phyloP scores from a whole-genome alignment of 1,139 yeast species.

The Candida mesenterica region DNA sequence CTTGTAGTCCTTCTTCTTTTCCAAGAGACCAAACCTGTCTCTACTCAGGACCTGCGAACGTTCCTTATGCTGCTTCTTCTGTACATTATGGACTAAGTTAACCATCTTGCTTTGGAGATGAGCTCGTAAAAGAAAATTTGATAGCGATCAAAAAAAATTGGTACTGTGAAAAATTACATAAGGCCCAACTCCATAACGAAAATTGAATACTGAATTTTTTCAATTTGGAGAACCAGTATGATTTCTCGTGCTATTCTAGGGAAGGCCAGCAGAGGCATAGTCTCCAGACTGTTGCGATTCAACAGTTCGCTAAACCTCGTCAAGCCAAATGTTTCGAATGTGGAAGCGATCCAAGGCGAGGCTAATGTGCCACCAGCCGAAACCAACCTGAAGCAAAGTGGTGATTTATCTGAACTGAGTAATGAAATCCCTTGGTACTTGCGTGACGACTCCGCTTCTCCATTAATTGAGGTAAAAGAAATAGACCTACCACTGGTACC shows the following conservation, averaged over 20 bases:
- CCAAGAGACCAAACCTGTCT: constrained; percentile 75
- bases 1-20: constrained; percentile 92
- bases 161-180: background rate
- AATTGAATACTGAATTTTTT: no score
- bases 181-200: no score
- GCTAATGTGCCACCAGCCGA: no score
- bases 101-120: constrained; percentile 49
- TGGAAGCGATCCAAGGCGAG: no score
- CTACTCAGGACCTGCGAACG: constrained; percentile 82
- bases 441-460: constrained; percentile 49
- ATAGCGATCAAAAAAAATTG: background rate
- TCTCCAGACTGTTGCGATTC: background rate
- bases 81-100: constrained; percentile 80
- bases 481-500: constrained; percentile 54
- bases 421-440: constrained; percentile 58
- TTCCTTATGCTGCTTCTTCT: constrained; percentile 94
- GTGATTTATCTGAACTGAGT: background rate
- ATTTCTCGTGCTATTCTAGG: background rate
- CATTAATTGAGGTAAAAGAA: constrained; percentile 27
- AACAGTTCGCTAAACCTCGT: no score
- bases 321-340: no score
- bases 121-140: constrained; percentile 6
- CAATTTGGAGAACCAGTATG: background rate
- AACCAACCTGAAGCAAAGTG: no score
- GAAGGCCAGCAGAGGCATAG: background rate